Percentiles rank a stretch among this genome's conserved stretches.
Conservation (phyloP, 2,329 filamentous ascomycete species). For the Hypoxylon rubiginosum region DNA sequence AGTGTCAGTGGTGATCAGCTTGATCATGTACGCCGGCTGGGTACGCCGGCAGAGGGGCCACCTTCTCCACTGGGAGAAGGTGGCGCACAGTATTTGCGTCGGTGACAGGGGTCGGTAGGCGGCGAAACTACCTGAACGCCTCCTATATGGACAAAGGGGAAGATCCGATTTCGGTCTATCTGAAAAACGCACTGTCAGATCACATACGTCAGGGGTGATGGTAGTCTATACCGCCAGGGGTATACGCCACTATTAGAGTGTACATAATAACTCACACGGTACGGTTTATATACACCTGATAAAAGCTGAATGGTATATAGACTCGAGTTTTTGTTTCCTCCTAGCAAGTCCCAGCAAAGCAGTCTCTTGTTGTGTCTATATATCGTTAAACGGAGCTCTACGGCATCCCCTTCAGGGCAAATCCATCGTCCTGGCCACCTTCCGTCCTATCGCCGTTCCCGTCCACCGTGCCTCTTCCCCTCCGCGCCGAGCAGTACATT, state of each 20-base stretch:
- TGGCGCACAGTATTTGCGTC: conserved; percentile 26
- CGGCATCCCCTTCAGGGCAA: neutral
- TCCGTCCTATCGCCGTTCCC: too few species aligned
- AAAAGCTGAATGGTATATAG: neutral
- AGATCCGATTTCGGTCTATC: neutral
- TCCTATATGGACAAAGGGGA: neutral
- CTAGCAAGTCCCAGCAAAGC: neutral
- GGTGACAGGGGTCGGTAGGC: conserved; percentile 19
- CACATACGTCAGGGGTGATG: neutral
- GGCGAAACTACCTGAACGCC: too few species aligned
- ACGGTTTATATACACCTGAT: neutral
- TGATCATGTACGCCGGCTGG: conserved; percentile 55
- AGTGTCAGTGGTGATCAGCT: conserved; percentile 50
- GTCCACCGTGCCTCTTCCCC: too few species aligned
- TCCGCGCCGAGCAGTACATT: neutral
- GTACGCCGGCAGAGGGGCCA: conserved; percentile 56
- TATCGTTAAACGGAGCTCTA: neutral
- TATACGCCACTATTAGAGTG: neutral
- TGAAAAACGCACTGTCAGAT: neutral
- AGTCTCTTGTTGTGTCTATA: neutral
- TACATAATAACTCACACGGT: neutral
- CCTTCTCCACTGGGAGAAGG: conserved; percentile 58
- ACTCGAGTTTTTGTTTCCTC: neutral
- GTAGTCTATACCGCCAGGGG: neutral
- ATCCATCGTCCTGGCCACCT: neutral